A percentile compares a stretch with the other conserved stretches of the same genome.
Conservation (phyloP, 345 rosid species). For the Arabidopsis arenosa region DNA sequence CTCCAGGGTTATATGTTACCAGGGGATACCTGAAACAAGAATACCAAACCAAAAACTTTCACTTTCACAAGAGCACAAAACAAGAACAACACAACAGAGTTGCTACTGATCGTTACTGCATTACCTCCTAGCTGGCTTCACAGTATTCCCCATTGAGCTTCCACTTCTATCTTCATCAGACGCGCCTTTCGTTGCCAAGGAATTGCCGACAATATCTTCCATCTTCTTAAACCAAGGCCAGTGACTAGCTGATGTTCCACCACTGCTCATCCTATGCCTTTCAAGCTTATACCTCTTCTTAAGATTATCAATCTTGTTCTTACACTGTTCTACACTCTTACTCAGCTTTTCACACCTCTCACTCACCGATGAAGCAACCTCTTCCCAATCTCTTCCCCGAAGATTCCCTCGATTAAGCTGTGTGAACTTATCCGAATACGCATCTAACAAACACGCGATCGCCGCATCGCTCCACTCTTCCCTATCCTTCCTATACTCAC, state of each 20-base stretch:
- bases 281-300: conserved; percentile 93
- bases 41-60: conserved; percentile 7
- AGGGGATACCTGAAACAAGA: conserved; percentile 53
- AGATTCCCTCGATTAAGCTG: conserved; percentile 85
- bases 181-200: conserved; percentile 50
- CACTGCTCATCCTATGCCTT: conserved; percentile 69
- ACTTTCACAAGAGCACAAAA: conserved; percentile 10
- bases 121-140: conserved; percentile 68
- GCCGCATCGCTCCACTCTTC: conserved; percentile 97
- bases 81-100: not conserved
- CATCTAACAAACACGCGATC: conserved; percentile 76
- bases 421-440: conserved; percentile 77
- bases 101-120: conserved; percentile 13
- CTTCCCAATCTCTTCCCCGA: conserved; percentile 96
- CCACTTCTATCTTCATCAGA: conserved; percentile 59
- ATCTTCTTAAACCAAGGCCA: conserved; percentile 96
- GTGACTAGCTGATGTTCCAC: conserved; percentile 60
- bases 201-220: conserved; percentile 78
- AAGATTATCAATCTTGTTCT: conserved; percentile 90
- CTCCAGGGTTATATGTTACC: conserved; percentile 53
- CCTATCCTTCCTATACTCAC: conserved; percentile 80
- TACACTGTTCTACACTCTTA: conserved; percentile 83
- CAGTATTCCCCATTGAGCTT: conserved; percentile 50
- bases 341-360: conserved; percentile 72
- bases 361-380: conserved; percentile 78